These are phyloP conservation scores for Ascochyta rabiei DNA, from an alignment of 2,329 filamentous ascomycete species.

Conservation along the genomic window DNA sequence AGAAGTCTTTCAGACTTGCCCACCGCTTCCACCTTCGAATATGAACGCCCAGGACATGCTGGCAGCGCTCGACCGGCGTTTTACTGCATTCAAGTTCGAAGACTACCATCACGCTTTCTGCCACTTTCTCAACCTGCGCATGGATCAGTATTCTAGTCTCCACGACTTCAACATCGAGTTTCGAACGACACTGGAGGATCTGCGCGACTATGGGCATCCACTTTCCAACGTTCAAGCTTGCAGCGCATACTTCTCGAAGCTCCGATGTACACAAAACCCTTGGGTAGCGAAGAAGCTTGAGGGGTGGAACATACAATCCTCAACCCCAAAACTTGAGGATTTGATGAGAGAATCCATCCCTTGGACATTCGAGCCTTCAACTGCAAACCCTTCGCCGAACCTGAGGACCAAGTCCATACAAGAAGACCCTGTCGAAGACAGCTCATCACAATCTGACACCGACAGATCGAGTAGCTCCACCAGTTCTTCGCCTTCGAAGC, in stretches of 20 bases:
- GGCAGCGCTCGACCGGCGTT: constrained; percentile 37
- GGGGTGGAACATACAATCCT: constrained; percentile 36
- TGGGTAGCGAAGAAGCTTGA: constrained; percentile 44
- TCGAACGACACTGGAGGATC: constrained; percentile 37
- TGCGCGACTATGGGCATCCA: constrained; percentile 43
- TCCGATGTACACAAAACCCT: constrained; percentile 46
- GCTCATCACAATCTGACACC: constrained; percentile 24
- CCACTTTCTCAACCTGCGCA: constrained; percentile 46
- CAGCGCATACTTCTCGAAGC: constrained; percentile 47
- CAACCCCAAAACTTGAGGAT: constrained; percentile 29
- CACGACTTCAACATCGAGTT: constrained; percentile 46
- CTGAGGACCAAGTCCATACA: constrained; percentile 28
- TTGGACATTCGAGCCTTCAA: constrained; percentile 40
- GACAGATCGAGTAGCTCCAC: constrained; percentile 24
- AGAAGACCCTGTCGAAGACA: constrained; percentile 30
- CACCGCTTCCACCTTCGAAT: constrained; percentile 41
- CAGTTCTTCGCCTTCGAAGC: constrained; percentile 6
- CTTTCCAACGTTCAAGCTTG: constrained; percentile 44
- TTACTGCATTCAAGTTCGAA: constrained; percentile 39
- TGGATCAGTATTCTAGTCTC: constrained; percentile 41
- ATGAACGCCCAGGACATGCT: constrained; percentile 43
- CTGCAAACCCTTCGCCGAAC: constrained; percentile 23
- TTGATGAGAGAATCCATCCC: constrained; percentile 41
- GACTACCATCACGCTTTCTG: constrained; percentile 47
- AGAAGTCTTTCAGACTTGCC: constrained; percentile 45